Evolutionary conservation across 768 basidiomycete species (phyloP).

Genomic region (Serpula lacrymans): DNA sequence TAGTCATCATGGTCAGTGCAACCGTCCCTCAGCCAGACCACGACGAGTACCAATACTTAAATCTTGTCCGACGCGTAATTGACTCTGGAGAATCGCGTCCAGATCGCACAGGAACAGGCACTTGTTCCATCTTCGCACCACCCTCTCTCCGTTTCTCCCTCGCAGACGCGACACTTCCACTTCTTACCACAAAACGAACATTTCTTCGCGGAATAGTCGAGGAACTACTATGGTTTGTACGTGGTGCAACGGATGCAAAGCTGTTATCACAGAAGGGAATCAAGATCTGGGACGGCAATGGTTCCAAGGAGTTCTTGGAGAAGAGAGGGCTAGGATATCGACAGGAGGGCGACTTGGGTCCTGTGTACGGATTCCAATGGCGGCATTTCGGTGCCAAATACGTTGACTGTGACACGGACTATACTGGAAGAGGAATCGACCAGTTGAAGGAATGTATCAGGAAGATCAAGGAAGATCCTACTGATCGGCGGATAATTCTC

Average conservation of each 20-base stretch:
- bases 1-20: constrained; percentile 11
- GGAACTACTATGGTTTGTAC: constrained; percentile 93
- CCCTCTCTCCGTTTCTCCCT: constrained; percentile 89
- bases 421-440: constrained; percentile 84
- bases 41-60: constrained; percentile 89
- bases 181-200: constrained; percentile 93
- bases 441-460: constrained; percentile 85
- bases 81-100: constrained; percentile 72
- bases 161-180: constrained; percentile 67
- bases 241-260: constrained; percentile 78
- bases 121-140: constrained; percentile 89
- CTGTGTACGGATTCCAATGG: constrained; percentile 98
- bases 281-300: constrained; percentile 98
- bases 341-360: constrained; percentile 89
- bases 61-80: constrained; percentile 75
- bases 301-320: constrained; percentile 82
- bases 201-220: constrained; percentile 90
- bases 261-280: constrained; percentile 77
- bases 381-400: constrained; percentile 91
- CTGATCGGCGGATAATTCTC: constrained; percentile 89
- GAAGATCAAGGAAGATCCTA: constrained; percentile 92
- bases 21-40: constrained; percentile 31
- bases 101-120: constrained; percentile 95
- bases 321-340: constrained; percentile 79
- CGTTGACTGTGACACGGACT: constrained; percentile 67